Evolutionary conservation across 1,284 basidiomycete species (phyloP), one percentile per base, ranked within the genome.

Genomic region (Mycena citricolor): DNA sequence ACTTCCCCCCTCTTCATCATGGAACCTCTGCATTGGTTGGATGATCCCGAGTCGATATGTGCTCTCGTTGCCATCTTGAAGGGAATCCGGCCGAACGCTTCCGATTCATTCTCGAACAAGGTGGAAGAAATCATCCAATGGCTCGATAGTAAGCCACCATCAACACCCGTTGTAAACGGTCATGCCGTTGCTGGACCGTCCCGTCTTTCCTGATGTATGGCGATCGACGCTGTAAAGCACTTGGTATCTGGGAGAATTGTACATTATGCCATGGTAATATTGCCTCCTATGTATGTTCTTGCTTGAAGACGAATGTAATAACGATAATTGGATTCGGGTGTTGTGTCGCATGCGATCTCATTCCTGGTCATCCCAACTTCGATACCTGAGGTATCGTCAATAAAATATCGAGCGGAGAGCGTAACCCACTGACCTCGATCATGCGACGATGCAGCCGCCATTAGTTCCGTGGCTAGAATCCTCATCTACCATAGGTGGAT

Each of bases 271-370:
- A 19, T 38, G 23, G 36, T 38, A 16, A 38, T 26, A 26, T 13
- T 38, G 36, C 36, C 23, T 38, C 36, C 16, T 11, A 11, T 30
- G 38, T 25, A 33, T 41, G 29, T 26, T 41, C 38, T 31, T 26
- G 48, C 45, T 46, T 44, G 49, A 50, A 50, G 44, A 39, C 44
- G 44, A 50, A 45, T 38, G 33, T 3, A 39, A 50, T 50, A 45
- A 44, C 34, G 33, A n/a, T n/a, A n/a, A n/a, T n/a, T n/a, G n/a
- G n/a, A n/a, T n/a, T n/a, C n/a, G n/a, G n/a, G n/a, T n/a, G n/a
- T n/a, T n/a, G n/a, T n/a, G n/a, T n/a, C n/a, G n/a, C n/a, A n/a
- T n/a, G n/a, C n/a, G n/a, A n/a, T n/a, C n/a, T n/a, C n/a, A n/a
- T n/a, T n/a, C n/a, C n/a, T n/a, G n/a, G n/a, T n/a, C n/a, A n/a